Evolutionary conservation across 306 rosid species (phyloP).

Genomic region (Quercus glauca): DNA sequence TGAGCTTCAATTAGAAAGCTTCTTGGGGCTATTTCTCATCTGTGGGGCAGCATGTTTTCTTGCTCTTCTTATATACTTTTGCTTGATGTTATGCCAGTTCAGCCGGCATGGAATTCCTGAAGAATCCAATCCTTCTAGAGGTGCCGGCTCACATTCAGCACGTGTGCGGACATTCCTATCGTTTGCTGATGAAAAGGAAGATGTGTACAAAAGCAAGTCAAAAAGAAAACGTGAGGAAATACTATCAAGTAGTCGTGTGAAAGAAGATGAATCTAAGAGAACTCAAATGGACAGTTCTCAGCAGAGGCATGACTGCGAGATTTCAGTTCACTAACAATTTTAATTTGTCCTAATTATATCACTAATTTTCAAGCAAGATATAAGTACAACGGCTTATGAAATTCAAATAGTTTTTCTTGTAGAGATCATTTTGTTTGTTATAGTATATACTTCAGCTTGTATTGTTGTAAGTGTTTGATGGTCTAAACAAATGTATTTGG

Average conservation of each 20-base stretch:
- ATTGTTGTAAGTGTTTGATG: too few species aligned
- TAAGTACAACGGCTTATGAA: too few species aligned
- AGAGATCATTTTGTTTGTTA: too few species aligned
- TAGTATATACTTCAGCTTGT: too few species aligned
- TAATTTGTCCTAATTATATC: too few species aligned
- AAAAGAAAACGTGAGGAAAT: conserved; percentile 40
- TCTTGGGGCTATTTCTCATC: conserved; percentile 42
- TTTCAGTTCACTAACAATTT: too few species aligned
- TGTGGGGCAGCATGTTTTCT: conserved; percentile 23
- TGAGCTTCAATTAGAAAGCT: conserved; percentile 37
- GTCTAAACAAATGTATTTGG: too few species aligned
- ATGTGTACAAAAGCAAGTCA: conserved; percentile 3
- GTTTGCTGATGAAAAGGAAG: conserved; percentile 31
- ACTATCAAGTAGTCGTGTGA: not conserved
- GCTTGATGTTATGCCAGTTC: conserved; percentile 22
- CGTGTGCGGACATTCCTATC: conserved; percentile 18
- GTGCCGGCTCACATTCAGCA: conserved; percentile 5
- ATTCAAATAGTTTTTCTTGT: too few species aligned
- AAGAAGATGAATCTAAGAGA: conserved; percentile 24
- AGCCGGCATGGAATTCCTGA: conserved; percentile 5
- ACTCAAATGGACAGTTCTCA: not conserved
- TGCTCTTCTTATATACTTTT: conserved; percentile 25
- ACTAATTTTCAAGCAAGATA: too few species aligned
- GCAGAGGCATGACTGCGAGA: not conserved
- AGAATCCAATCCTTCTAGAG: conserved; percentile 10